A percentile compares a stretch with the other conserved stretches of the same genome.
These are phyloP conservation scores for Ostreobium quekettii DNA, from an alignment of 139 green algal genomes.

Conservation along the genomic window DNA sequence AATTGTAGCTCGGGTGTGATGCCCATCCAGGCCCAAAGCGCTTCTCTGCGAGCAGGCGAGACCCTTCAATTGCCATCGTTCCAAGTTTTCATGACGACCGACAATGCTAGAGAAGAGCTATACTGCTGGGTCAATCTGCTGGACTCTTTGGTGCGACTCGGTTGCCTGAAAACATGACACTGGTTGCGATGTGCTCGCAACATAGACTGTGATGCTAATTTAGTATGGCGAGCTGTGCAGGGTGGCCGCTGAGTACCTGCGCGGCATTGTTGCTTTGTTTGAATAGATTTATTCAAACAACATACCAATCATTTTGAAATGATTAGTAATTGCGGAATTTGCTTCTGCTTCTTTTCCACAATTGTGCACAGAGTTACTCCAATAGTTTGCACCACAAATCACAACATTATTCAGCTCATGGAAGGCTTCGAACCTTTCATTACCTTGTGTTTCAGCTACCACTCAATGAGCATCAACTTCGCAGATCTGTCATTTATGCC, in stretches of 20 bases:
- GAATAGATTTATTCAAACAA: conserved; percentile 1
- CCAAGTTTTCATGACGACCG: conserved; percentile 13
- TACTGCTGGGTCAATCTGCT: conserved; percentile 40
- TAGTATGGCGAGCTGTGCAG: too few relatives aligned
- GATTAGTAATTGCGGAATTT: too few relatives aligned
- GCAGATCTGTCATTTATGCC: too few relatives aligned
- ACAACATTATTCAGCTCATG: too few relatives aligned
- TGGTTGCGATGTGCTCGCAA: conserved; percentile 7
- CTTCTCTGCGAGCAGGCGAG: not conserved
- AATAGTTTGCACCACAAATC: too few relatives aligned
- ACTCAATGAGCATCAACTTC: too few relatives aligned
- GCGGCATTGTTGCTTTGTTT: not conserved
- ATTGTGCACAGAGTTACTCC: not conserved
- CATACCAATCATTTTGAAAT: too few relatives aligned
- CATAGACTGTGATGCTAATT: too few relatives aligned
- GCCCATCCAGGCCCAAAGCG: not conserved
- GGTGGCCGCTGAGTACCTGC: too few relatives aligned
- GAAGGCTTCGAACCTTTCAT: too few relatives aligned
- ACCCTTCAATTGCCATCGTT: not conserved
- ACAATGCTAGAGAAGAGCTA: conserved; percentile 5
- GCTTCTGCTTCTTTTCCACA: not conserved
- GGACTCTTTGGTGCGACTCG: conserved; percentile 25
- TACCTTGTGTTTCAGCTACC: too few relatives aligned
- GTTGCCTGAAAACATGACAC: conserved; percentile 6
- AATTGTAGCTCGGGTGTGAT: conserved; percentile 10